Evolutionary conservation across 495 filamentous ascomycete genomes (phyloP).

Genomic region (Xylaria acuta): DNA sequence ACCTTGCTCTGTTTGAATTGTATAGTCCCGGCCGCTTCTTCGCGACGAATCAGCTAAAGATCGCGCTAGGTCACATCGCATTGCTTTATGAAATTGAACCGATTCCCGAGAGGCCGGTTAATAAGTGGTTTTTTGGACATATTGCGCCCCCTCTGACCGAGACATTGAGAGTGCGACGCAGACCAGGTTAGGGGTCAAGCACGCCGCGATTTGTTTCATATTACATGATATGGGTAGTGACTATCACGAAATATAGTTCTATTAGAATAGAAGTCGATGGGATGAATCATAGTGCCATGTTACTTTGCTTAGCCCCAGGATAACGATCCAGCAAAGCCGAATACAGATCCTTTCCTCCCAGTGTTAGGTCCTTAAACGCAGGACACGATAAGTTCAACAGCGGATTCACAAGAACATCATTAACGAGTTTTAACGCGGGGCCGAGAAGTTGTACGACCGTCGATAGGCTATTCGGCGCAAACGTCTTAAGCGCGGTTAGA

Average conservation of each 20-base stretch:
- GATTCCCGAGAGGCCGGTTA: conserved; percentile 37
- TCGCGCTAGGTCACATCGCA: conserved; percentile 47
- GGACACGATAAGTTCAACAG: conserved; percentile 39
- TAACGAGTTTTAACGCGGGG: not conserved
- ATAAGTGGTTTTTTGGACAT: conserved; percentile 40
- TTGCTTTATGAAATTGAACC: conserved; percentile 50
- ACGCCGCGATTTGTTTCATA: not conserved
- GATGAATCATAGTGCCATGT: conserved; percentile 21
- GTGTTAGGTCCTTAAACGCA: conserved; percentile 47
- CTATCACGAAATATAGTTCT: not conserved
- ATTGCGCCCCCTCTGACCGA: conserved; percentile 42
- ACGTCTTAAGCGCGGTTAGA: conserved; percentile 50
- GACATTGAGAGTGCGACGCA: conserved; percentile 38
- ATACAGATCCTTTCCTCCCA: conserved; percentile 45
- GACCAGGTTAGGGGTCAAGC: not conserved
- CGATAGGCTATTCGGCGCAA: conserved; percentile 49
- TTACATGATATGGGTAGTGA: not conserved
- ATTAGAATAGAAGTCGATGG: not conserved
- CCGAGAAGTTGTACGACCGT: conserved; percentile 38
- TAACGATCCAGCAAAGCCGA: conserved; percentile 43
- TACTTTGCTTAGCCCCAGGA: conserved; percentile 39
- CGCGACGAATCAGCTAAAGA: conserved; percentile 50
- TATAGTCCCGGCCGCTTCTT: conserved; percentile 50
- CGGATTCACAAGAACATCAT: not conserved
- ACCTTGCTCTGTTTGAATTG: not conserved